Percentiles rank a stretch among this genome's conserved stretches.
Evolutionary conservation across 2,329 filamentous ascomycete species (phyloP).

Genomic region (Sordariomycetes sp.): DNA sequence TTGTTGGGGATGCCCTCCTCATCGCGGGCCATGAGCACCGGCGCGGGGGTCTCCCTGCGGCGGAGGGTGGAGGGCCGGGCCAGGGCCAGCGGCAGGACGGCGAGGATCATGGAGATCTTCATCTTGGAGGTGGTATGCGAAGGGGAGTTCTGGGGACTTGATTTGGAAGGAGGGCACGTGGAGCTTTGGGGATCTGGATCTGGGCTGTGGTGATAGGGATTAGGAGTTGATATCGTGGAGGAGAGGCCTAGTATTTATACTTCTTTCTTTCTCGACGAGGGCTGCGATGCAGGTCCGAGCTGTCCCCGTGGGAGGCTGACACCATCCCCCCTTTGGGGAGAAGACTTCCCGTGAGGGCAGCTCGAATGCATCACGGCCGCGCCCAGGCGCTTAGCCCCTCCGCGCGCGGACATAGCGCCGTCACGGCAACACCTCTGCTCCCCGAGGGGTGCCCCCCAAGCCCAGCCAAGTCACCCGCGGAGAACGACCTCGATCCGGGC

Average conservation of each 20-base stretch:
- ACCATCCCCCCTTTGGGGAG: not conserved
- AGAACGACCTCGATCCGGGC: not conserved
- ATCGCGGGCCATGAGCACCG: slow-evolving; percentile 5
- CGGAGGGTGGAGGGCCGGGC: slow-evolving; percentile 7
- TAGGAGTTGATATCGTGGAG: not conserved
- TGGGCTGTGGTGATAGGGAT: not conserved
- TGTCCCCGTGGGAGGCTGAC: not conserved
- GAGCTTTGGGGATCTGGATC: not conserved
- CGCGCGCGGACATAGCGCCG: not conserved
- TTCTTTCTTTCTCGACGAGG: not conserved
- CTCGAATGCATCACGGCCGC: not conserved
- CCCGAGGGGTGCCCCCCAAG: not conserved
- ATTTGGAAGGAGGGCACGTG: not conserved
- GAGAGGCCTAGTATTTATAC: not conserved
- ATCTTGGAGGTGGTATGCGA: slow-evolving; percentile 11
- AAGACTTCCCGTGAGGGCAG: not conserved
- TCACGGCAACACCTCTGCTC: not conserved
- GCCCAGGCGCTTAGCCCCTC: not conserved
- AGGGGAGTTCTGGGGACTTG: not conserved
- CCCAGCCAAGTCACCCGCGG: not conserved
- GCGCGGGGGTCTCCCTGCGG: slow-evolving; percentile 7
- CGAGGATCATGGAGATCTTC: slow-evolving; percentile 17
- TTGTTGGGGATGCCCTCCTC: slow-evolving; percentile 20
- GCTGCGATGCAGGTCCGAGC: not conserved
- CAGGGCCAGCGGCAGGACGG: slow-evolving; percentile 8